A percentile compares a stretch with the other conserved stretches of the same genome.
Conservation (phyloP, 129 eudicot species). For the Artemisia tridentata region DNA sequence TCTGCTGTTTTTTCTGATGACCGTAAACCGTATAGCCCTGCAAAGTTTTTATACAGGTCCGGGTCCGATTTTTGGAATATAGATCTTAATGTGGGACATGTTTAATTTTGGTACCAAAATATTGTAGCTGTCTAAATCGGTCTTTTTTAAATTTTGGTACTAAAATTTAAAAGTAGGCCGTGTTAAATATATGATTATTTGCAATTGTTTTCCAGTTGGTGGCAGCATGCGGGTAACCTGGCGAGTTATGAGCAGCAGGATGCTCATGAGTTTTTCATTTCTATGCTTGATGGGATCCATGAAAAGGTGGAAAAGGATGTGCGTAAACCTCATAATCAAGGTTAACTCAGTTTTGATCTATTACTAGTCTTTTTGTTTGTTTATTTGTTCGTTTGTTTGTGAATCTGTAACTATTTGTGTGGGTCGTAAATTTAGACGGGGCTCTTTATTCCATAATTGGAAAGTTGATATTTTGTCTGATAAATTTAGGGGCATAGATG, state of each 20-base stretch:
- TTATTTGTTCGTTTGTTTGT: background rate
- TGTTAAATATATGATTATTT: slow-evolving; percentile 4
- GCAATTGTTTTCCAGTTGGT: slow-evolving; percentile 64
- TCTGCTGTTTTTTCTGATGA: slow-evolving; percentile 74
- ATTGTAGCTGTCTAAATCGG: slow-evolving; percentile 24
- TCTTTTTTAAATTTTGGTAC: slow-evolving; percentile 4
- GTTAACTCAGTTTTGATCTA: slow-evolving; percentile 29
- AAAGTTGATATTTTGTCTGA: background rate
- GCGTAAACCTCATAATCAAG: slow-evolving; percentile 59
- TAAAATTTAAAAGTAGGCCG: background rate
- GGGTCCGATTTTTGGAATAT: slow-evolving; percentile 9
- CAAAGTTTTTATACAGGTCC: slow-evolving; percentile 77
- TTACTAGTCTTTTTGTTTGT: slow-evolving; percentile 6
- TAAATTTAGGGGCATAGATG: background rate
- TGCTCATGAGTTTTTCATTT: slow-evolving; percentile 96
- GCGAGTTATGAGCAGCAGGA: slow-evolving; percentile 98
- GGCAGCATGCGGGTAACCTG: slow-evolving; percentile 86
- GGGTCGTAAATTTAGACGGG: slow-evolving; percentile 11
- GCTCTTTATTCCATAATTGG: background rate
- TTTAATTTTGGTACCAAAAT: slow-evolving; percentile 20
- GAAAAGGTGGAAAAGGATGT: slow-evolving; percentile 73
- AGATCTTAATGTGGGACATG: slow-evolving; percentile 36
- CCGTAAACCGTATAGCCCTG: slow-evolving; percentile 74
- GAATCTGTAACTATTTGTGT: background rate
- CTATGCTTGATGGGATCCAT: slow-evolving; percentile 88